Percentiles rank a stretch among this genome's conserved stretches.
These are phyloP conservation scores for Magnaporthales sp. DNA, from an alignment of 2,329 filamentous ascomycete species.

Conservation along the genomic window DNA sequence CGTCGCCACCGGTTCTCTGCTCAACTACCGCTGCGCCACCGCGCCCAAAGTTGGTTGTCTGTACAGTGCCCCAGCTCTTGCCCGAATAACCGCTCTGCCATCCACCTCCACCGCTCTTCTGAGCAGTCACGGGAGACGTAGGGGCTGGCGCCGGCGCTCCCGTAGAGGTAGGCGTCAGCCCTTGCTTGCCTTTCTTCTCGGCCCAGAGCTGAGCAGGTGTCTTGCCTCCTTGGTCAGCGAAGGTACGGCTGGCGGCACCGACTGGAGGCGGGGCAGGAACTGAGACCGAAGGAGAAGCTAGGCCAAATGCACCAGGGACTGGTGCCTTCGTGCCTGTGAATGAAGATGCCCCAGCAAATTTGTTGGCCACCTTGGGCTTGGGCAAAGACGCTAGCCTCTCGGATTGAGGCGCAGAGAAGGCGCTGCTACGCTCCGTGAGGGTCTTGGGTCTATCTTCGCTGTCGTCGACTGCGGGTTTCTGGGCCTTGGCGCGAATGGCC, in stretches of 20 bases:
- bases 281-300: slow-evolving; percentile 46
- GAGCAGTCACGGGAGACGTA: slow-evolving; percentile 50
- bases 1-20: slow-evolving; percentile 54
- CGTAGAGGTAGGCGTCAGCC: slow-evolving; percentile 30
- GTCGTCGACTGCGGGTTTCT: slow-evolving; percentile 46
- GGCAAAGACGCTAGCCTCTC: slow-evolving; percentile 81
- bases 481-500: slow-evolving; percentile 77
- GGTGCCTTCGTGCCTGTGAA: slow-evolving; percentile 89
- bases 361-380: slow-evolving; percentile 91
- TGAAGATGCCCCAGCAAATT: slow-evolving; percentile 58
- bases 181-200: slow-evolving; percentile 86
- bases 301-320: slow-evolving; percentile 59
- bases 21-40: slow-evolving; percentile 39
- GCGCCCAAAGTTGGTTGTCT: slow-evolving; percentile 63
- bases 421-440: slow-evolving; percentile 66
- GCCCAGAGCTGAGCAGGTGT: slow-evolving; percentile 96
- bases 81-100: slow-evolving; percentile 91
- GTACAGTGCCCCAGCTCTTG: slow-evolving; percentile 82
- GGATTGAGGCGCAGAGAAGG: slow-evolving; percentile 57
- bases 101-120: slow-evolving; percentile 63
- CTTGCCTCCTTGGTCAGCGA: slow-evolving; percentile 91
- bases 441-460: slow-evolving; percentile 43
- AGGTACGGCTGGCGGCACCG: slow-evolving; percentile 79
- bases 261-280: slow-evolving; percentile 53
- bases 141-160: slow-evolving; percentile 26